Conservation (phyloP, 2,329 filamentous ascomycete genomes). For the Diaporthe sp. region DNA sequence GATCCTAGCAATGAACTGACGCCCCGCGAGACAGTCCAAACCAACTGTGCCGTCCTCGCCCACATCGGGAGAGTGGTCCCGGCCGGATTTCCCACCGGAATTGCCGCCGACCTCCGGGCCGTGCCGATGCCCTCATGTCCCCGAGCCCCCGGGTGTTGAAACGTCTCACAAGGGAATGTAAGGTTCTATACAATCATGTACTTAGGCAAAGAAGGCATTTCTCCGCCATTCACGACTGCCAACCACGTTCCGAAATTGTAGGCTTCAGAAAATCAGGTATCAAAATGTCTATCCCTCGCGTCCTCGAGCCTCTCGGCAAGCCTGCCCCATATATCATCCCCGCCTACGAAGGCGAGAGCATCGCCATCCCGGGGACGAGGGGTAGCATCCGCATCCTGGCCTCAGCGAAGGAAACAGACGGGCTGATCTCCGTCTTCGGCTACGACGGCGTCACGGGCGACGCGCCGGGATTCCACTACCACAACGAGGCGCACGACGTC, state of each 20-base stretch:
- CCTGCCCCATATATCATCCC: neutral
- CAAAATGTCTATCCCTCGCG: slow-evolving; percentile 8
- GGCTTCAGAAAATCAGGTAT: neutral
- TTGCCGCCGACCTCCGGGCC: neutral
- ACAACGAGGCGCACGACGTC: slow-evolving; percentile 1
- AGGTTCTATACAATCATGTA: rapidly evolving
- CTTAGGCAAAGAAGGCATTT: neutral
- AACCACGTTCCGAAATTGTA: no score
- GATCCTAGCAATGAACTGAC: no score
- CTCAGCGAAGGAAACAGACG: neutral
- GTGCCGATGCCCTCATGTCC: neutral
- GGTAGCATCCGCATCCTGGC: slow-evolving; percentile 1
- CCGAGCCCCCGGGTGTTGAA: neutral
- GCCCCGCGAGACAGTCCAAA: no score
- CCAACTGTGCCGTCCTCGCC: neutral
- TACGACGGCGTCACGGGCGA: neutral
- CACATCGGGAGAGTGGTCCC: slow-evolving; percentile 3
- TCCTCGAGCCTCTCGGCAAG: neutral
- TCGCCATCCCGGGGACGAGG: neutral
- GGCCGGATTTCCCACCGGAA: neutral
- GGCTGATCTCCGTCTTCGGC: neutral
- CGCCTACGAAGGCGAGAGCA: slow-evolving; percentile 8
- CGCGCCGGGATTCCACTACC: neutral
- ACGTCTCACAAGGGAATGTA: no score
- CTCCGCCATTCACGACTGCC: no score